Base-by-base conservation (phyloP, 345 rosid species). In the Gossypium longicalyx region DNA sequence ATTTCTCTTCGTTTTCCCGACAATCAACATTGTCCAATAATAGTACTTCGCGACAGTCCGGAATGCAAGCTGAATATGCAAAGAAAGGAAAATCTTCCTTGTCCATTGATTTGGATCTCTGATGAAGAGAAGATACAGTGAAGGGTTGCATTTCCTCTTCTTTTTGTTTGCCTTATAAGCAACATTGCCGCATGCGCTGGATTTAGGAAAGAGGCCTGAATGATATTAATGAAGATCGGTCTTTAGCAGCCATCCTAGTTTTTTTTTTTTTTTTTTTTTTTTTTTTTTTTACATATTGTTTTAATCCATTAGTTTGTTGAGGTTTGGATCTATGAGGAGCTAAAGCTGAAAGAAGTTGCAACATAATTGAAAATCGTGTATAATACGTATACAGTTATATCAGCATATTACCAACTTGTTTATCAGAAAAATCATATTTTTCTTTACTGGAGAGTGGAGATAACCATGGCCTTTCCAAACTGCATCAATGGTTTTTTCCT, bases 11-110 rank as follows among this genome's bases (percentile, higher is more conserved):
- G 38, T 71, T 63, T 71, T 71, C 74, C n/a, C 49, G 53, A 12
- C 74, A 71, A 34, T 54, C 63, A 17, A 54, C 34, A 67, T 22
- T 22, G 19, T 12, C 52, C 64, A 56, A 56, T 56, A 71, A 57
- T 56, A 56, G 19, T 38, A 53, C 5, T 12, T 19, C 63, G 38
- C 63, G 19, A 56, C 20, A 12, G 38, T 56, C 74, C 15, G 38
- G 72, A 49, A 49, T 25, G 58, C 76, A 70, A 78, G 76, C 80
- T 67, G 84, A 83, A 77, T 80, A 78, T 47, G 74, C 86, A 27
- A 82, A 80, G 75, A 91, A 89, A 82, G 97, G 93, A 78, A 89
- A 91, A 86, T 82, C 89, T 73, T 82, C 89, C 73, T 75, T 87
- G 76, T 86, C 92, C 77, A 82, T 85, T 82, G 85, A 89, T 86